phyloP scores from a whole-genome alignment of 345 rosid species.

The Ceriops zippeliana region DNA sequence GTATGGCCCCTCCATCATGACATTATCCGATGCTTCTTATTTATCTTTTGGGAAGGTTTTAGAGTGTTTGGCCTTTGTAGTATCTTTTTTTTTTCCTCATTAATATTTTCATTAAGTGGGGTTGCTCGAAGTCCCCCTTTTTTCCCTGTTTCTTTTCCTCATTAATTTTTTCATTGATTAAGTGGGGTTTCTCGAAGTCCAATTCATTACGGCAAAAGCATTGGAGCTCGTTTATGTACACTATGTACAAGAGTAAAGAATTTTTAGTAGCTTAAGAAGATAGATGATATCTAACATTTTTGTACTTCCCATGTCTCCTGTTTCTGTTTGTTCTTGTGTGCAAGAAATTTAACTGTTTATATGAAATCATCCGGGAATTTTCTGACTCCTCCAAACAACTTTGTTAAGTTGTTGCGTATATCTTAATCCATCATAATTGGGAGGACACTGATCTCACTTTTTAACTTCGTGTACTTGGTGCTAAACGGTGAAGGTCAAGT shows the following conservation, averaged over 20 bases:
- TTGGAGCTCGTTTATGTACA: slow-evolving; percentile 39
- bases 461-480: too few relatives aligned
- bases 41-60: slow-evolving; percentile 8
- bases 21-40: slow-evolving; percentile 8
- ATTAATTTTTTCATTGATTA: slow-evolving; percentile 12
- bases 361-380: neutral
- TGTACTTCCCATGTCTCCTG: neutral
- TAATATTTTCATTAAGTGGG: slow-evolving; percentile 17
- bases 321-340: neutral
- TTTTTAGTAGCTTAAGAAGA: slow-evolving; percentile 23
- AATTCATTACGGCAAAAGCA: slow-evolving; percentile 28
- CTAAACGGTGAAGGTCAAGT: too few relatives aligned
- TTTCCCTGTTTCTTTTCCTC: slow-evolving; percentile 10
- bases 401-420: too few relatives aligned
- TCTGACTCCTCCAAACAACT: too few relatives aligned
- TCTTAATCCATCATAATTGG: too few relatives aligned
- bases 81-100: slow-evolving; percentile 18
- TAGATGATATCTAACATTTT: slow-evolving; percentile 12
- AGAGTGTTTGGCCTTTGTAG: slow-evolving; percentile 26
- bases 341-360: neutral
- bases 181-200: slow-evolving; percentile 25
- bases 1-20: slow-evolving; percentile 36
- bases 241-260: slow-evolving; percentile 18
- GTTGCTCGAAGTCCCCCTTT: slow-evolving; percentile 18
- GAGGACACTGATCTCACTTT: too few relatives aligned